phyloP scores from a whole-genome alignment of 192 early-diverging fungal genomes.

The Funneliformis mosseae region DNA sequence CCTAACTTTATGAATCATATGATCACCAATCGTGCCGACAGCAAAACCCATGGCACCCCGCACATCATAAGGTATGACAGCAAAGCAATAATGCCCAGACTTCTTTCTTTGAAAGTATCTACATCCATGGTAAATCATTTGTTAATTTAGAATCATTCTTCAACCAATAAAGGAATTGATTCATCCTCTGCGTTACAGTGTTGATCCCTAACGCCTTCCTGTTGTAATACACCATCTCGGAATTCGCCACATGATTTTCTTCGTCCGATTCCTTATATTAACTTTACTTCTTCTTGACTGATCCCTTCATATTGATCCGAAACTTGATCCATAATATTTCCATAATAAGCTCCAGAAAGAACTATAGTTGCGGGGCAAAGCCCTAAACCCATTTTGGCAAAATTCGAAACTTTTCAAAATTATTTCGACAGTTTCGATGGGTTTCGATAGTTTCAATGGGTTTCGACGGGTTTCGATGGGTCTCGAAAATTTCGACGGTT shows the following conservation, averaged over 20 bases:
- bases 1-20: constrained; percentile 36
- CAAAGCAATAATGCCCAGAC: constrained; percentile 22
- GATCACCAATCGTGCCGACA: constrained; percentile 41
- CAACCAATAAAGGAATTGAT: too few species aligned
- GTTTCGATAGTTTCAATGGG: too few species aligned
- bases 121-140: constrained; percentile 8
- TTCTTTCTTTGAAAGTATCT: background rate
- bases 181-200: too few species aligned
- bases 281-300: constrained; percentile 33
- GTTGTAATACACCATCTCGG: too few species aligned
- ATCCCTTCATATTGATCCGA: constrained; percentile 33
- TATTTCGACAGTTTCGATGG: too few species aligned
- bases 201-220: too few species aligned
- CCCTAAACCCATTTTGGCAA: too few species aligned
- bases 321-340: constrained; percentile 41
- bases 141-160: too few species aligned
- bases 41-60: constrained; percentile 35
- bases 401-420: too few species aligned
- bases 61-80: constrained; percentile 40
- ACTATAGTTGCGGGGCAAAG: too few species aligned
- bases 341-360: constrained; percentile 41
- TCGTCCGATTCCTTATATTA: constrained; percentile 20
- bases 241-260: background rate
- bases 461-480: too few species aligned
- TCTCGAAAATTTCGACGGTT: too few species aligned